Evolutionary conservation across 2,329 filamentous ascomycete species (phyloP), one percentile per base, ranked within the genome.

Genomic region (Rhytidhysteron rufulum): DNA sequence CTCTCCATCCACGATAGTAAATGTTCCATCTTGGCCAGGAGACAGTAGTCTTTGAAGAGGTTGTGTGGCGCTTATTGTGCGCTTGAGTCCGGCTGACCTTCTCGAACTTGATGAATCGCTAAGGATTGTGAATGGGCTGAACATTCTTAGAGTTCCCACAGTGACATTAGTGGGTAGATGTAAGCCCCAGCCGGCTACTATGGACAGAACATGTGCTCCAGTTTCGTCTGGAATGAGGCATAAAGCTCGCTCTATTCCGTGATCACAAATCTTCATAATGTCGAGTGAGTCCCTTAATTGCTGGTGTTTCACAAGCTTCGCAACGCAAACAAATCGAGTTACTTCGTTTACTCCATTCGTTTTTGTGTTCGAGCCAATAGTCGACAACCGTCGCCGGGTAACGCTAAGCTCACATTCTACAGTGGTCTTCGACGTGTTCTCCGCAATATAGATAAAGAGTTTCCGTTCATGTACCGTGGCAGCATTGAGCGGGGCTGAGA

Each of bases 321-420:
- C 61, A 17, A 64, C 58, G 32, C 63, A 63, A 7, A 58, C 55
- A 49, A 64, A 64, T 41, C 53, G 51, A 41, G 54, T 56, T 29
- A 55, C 51, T 8, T 34, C 45, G 20, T 39, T 53, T 19, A 42
- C 46, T 4, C 50, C 44, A 15, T 44, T 51, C 9, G 54, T 50
- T 18, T 58, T 58, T 8, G 53, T 51, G 20, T 55, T 53, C 8
- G 58, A 60, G 30, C 53, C 53, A 11, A 55, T 47, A 1, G 55
- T 52, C 5, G 61, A 55, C 13, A 66, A 44, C 13, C 61, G 50
- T 46, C 60, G 64, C n/a, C 62, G 54, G 3, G 57, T 57, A 17
- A 68, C 55, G 8, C 57, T 53, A 16, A 67, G 50, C 34, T 67
- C 64, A 32, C 60, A 59, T 31, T 67, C 61, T 2, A 68, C 41